These are phyloP conservation scores for Silene coronaria DNA, from an alignment of 179 eudicot species.

Conservation along the genomic window DNA sequence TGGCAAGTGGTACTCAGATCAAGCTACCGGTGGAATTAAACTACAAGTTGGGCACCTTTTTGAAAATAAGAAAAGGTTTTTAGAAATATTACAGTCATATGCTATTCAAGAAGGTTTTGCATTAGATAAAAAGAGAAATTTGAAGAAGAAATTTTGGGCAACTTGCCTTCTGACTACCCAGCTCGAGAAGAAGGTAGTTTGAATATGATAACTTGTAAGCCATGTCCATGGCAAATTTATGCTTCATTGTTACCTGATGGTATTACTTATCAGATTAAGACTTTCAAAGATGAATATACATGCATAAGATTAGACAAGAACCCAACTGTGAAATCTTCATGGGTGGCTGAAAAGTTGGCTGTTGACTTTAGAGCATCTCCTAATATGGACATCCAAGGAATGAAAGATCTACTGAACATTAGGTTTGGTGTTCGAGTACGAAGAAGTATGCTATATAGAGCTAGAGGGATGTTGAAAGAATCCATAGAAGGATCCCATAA, in stretches of 20 bases:
- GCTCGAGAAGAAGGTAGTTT: background rate
- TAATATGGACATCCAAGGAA: background rate
- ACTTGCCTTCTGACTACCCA: background rate
- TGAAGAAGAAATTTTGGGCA: no score
- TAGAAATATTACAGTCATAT: background rate
- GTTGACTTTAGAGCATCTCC: background rate
- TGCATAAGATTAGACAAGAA: background rate
- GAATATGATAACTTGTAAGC: background rate
- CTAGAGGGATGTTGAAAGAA: background rate
- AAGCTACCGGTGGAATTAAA: no score
- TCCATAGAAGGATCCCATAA: background rate
- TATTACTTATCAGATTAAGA: constrained; percentile 6
- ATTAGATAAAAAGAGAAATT: no score
- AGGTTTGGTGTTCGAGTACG: background rate
- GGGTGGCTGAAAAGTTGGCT: background rate
- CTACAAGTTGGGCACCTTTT: no score
- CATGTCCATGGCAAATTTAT: constrained; percentile 4
- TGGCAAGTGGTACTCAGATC: no score
- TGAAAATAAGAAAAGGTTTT: no score
- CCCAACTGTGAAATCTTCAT: background rate
- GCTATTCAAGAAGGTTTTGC: no score
- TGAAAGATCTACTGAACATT: background rate
- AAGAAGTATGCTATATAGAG: background rate
- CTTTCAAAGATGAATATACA: background rate
- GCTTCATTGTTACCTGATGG: background rate